Evolutionary conservation across 306 rosid species (phyloP).

Genomic region (Fagus crenata): DNA sequence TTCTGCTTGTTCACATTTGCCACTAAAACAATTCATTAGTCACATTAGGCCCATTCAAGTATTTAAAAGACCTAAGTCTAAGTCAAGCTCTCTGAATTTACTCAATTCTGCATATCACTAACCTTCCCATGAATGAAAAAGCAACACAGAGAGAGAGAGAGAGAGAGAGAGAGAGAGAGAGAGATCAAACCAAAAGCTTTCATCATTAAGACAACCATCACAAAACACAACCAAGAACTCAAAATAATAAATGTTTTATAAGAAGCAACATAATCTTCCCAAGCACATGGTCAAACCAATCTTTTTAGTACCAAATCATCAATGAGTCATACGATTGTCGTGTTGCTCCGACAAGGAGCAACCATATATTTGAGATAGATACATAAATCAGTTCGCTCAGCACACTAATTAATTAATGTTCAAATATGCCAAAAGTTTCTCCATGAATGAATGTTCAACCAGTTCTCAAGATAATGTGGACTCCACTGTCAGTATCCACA

Average conservation of each 20-base stretch:
- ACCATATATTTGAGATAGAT: slow-evolving; percentile 1
- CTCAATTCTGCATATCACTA: too few species aligned
- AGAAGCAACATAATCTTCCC: slow-evolving; percentile 35
- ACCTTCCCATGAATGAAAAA: too few species aligned
- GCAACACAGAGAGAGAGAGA: too few species aligned
- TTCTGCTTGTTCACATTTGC: too few species aligned
- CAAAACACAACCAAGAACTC: slow-evolving; percentile 43
- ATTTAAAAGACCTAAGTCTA: too few species aligned
- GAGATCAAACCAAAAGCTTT: slow-evolving; percentile 23
- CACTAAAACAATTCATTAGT: too few species aligned
- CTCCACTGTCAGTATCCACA: slow-evolving; percentile 95
- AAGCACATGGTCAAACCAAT: slow-evolving; percentile 36
- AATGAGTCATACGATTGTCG: slow-evolving; percentile 25
- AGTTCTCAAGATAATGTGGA: slow-evolving; percentile 86
- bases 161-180: too few species aligned
- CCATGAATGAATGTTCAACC: slow-evolving; percentile 37
- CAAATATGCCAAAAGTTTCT: slow-evolving; percentile 13
- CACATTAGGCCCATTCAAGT: too few species aligned
- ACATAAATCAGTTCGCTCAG: slow-evolving; percentile 7
- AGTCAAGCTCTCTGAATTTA: too few species aligned
- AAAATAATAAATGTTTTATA: slow-evolving; percentile 22
- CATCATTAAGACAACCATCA: slow-evolving; percentile 10
- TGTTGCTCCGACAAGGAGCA: slow-evolving; percentile 26
- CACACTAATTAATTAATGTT: slow-evolving; percentile 4
- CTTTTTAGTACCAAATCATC: slow-evolving; percentile 21